These are phyloP conservation scores for Fusarium torulosum DNA, from an alignment of 2,329 filamentous ascomycete species.

Conservation along the genomic window DNA sequence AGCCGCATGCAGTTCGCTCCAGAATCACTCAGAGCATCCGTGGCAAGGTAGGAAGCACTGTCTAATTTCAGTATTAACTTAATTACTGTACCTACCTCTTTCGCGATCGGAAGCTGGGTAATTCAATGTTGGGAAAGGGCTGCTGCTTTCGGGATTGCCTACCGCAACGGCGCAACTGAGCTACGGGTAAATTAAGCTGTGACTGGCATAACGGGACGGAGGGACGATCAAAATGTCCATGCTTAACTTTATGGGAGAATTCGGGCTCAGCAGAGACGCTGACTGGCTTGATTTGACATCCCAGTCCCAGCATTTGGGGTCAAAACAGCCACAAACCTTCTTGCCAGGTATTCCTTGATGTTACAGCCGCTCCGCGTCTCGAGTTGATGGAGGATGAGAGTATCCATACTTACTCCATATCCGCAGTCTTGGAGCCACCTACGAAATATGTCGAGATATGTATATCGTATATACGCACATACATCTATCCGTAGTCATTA, in stretches of 20 bases:
- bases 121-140: constrained; percentile 18
- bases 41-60: neutral
- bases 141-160: constrained; percentile 35
- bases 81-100: constrained; percentile 13
- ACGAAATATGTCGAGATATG: neutral
- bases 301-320: constrained; percentile 20
- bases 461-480: neutral
- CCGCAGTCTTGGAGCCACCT: neutral
- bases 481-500: neutral
- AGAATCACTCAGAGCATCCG: neutral
- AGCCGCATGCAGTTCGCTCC: constrained; percentile 27
- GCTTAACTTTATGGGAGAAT: constrained; percentile 42
- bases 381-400: constrained; percentile 9
- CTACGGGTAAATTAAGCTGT: constrained; percentile 34
- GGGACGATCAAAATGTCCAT: constrained; percentile 42
- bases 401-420: neutral
- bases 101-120: constrained; percentile 2
- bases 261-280: constrained; percentile 36
- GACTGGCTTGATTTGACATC: constrained; percentile 37
- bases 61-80: too few species aligned
- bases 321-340: constrained; percentile 36
- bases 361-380: constrained; percentile 30
- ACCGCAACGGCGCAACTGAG: constrained; percentile 12
- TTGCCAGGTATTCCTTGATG: constrained; percentile 15
- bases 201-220: constrained; percentile 39